Percentiles rank a stretch among this genome's conserved stretches.
Conservation (phyloP, 306 rosid genomes). For the Cucumis melo region DNA sequence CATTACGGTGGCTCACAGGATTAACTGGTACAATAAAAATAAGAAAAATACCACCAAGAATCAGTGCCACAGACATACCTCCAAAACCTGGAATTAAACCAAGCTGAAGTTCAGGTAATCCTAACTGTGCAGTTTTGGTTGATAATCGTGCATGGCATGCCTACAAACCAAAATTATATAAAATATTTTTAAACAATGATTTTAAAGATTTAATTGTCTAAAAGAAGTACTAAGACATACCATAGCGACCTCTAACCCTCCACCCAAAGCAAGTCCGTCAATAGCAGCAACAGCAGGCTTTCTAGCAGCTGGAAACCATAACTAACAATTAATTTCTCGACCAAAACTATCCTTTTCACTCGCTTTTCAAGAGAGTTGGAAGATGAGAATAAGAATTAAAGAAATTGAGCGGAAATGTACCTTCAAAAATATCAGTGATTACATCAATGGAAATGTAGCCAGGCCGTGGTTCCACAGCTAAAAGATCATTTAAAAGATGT, state of each 20-base stretch:
- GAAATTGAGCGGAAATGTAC: not conserved
- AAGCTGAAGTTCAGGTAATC: conserved; percentile 97
- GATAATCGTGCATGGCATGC: conserved; percentile 87
- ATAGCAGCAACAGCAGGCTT: conserved; percentile 95
- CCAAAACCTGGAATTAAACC: conserved; percentile 98
- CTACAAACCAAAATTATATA: conserved; percentile 16
- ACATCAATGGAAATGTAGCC: conserved; percentile 58
- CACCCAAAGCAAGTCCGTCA: conserved; percentile 97
- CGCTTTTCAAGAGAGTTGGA: not conserved
- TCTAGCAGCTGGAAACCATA: conserved; percentile 46
- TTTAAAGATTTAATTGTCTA: not conserved
- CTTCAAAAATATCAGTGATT: conserved; percentile 4
- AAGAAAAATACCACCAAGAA: not conserved
- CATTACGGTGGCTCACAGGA: not conserved
- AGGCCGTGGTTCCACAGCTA: conserved; percentile 32
- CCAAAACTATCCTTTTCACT: not conserved
- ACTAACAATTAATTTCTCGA: not conserved
- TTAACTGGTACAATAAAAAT: not conserved
- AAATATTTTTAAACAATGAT: not conserved
- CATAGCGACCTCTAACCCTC: conserved; percentile 97
- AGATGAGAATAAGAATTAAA: not conserved
- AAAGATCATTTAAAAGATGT: conserved; percentile 12
- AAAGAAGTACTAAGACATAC: conserved; percentile 25
- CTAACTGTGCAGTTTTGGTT: conserved; percentile 73
- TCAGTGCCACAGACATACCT: conserved; percentile 31